Evolutionary conservation across 2,329 filamentous ascomycete species (phyloP).

Genomic region (Aspergillus ruber): DNA sequence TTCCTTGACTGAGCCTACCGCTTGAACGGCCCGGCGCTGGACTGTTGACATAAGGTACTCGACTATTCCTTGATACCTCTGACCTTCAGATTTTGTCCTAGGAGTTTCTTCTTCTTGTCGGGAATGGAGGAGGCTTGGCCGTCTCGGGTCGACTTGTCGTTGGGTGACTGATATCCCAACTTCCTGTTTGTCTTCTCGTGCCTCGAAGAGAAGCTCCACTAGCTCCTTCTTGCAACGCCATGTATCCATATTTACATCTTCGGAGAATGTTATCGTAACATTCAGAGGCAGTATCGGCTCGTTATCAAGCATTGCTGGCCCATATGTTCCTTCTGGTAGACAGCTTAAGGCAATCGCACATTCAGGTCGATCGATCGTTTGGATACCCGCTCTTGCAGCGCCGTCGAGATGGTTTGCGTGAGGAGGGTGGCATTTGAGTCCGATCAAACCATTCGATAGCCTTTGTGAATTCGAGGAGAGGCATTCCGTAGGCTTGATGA

Average conservation of each 20-base stretch:
- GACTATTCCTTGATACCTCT: neutral
- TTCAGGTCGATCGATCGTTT: neutral
- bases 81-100: neutral
- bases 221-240: neutral
- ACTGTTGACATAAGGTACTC: neutral
- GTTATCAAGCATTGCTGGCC: neutral
- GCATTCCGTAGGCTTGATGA: neutral
- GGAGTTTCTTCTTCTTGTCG: neutral
- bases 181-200: neutral
- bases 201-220: neutral
- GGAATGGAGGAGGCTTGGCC: neutral
- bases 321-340: neutral
- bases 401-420: neutral
- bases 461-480: neutral
- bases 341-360: neutral
- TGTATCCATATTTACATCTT: too few species aligned
- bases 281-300: neutral
- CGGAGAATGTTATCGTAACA: neutral
- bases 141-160: neutral
- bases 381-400: neutral
- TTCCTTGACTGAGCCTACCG: neutral
- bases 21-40: neutral
- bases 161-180: neutral
- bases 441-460: neutral
- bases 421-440: neutral